These are phyloP conservation scores for Chalaropsis ovoidea DNA, from an alignment of 2,329 filamentous ascomycete genomes.

Conservation along the genomic window DNA sequence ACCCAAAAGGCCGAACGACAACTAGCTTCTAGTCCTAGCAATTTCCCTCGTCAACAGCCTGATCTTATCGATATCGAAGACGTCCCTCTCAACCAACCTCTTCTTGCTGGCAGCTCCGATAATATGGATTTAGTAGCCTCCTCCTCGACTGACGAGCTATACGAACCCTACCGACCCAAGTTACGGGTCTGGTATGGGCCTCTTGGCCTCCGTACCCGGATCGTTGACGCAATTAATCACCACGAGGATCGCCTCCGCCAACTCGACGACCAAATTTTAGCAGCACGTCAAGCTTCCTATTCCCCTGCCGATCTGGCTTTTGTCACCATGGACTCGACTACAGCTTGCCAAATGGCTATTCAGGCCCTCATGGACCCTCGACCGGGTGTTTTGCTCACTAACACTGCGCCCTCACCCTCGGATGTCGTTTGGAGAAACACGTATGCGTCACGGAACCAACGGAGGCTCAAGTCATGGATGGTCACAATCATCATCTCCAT, in stretches of 20 bases:
- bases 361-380: conserved; percentile 88
- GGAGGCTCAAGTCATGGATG: conserved; percentile 69
- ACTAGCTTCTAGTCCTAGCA: background rate
- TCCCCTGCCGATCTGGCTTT: conserved; percentile 75
- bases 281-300: conserved; percentile 65
- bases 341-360: conserved; percentile 86
- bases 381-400: conserved; percentile 74
- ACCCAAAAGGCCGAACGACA: conserved; percentile 3
- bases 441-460: conserved; percentile 62
- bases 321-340: conserved; percentile 93
- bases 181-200: conserved; percentile 69
- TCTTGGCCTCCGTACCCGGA: conserved; percentile 58
- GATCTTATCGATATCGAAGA: conserved; percentile 23
- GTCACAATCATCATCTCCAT: conserved; percentile 76
- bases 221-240: conserved; percentile 85
- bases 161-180: conserved; percentile 45
- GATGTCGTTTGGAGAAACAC: conserved; percentile 96
- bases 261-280: conserved; percentile 63
- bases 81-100: conserved; percentile 1
- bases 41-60: background rate
- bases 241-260: conserved; percentile 76
- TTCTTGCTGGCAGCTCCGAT: conserved; percentile 1
- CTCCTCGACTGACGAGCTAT: conserved; percentile 26
- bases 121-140: background rate
- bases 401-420: conserved; percentile 73